Evolutionary conservation across 306 rosid genomes (phyloP).

Genomic region (Delonix regia): DNA sequence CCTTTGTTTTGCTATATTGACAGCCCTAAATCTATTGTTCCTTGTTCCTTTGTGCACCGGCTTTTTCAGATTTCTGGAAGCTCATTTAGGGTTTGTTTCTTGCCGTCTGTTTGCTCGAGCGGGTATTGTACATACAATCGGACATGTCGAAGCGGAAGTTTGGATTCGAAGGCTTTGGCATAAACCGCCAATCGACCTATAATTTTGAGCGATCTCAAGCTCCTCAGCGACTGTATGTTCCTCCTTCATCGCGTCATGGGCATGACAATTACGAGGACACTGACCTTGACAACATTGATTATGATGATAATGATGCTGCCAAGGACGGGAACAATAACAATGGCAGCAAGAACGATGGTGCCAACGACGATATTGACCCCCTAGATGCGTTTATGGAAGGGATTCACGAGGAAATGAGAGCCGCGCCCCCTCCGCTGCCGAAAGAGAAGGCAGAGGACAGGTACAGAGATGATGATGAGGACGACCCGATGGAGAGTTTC

Average conservation of each 20-base stretch:
- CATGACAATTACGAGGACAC: constrained; percentile 88
- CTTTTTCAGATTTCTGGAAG: neutral
- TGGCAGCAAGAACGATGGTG: constrained; percentile 29
- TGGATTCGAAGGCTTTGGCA: constrained; percentile 94
- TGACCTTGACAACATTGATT: constrained; percentile 79
- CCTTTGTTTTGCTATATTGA: neutral
- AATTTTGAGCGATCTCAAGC: constrained; percentile 83
- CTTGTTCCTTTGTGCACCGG: neutral
- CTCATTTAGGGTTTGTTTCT: constrained; percentile 44
- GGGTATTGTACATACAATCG: neutral
- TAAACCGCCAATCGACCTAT: constrained; percentile 81
- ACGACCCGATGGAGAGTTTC: constrained; percentile 92
- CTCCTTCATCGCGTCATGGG: constrained; percentile 80
- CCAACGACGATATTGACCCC: constrained; percentile 74
- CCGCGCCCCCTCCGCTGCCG: constrained; percentile 73
- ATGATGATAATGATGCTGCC: constrained; percentile 51
- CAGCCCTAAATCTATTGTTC: neutral
- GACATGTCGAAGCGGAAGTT: constrained; percentile 89
- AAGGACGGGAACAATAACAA: constrained; percentile 36
- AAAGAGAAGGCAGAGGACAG: constrained; percentile 73
- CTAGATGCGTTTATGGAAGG: constrained; percentile 97
- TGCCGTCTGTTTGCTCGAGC: neutral
- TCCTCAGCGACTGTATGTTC: constrained; percentile 84
- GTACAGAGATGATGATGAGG: constrained; percentile 81
- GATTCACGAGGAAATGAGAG: constrained; percentile 84